Conservation (phyloP, 2,329 filamentous ascomycete genomes). For the Harringtonia lauricola region DNA sequence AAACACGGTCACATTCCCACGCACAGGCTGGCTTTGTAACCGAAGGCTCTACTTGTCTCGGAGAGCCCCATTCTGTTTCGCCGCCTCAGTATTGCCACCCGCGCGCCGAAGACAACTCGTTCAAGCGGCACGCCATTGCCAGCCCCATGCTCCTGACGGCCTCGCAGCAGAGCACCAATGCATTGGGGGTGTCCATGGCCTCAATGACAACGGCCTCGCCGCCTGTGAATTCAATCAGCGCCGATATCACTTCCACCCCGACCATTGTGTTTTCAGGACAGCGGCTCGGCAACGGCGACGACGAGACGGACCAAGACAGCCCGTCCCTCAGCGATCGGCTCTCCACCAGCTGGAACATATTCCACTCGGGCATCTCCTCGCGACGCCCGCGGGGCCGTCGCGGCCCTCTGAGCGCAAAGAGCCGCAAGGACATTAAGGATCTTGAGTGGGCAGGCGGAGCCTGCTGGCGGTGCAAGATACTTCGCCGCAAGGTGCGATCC, state of each 20-base stretch:
- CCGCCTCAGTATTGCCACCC: neutral
- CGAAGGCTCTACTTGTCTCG: neutral
- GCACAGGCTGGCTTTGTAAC: neutral
- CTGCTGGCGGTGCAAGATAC: slow-evolving; percentile 21
- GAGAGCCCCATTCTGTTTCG: neutral
- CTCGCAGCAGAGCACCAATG: slow-evolving; percentile 5
- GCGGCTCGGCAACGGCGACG: neutral
- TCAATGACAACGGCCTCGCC: slow-evolving; percentile 1
- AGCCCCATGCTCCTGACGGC: slow-evolving; percentile 4
- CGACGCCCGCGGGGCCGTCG: slow-evolving; percentile 17
- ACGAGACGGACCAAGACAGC: slow-evolving; percentile 4
- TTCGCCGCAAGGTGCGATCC: slow-evolving; percentile 11
- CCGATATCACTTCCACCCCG: slow-evolving; percentile 4
- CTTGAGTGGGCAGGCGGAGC: slow-evolving; percentile 18
- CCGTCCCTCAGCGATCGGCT: slow-evolving; percentile 11
- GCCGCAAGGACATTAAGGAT: slow-evolving; percentile 18
- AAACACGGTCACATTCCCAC: neutral
- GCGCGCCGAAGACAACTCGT: neutral
- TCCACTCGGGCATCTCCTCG: slow-evolving; percentile 12
- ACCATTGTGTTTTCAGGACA: neutral
- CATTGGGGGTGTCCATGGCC: slow-evolving; percentile 2
- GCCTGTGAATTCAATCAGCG: neutral
- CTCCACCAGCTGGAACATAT: slow-evolving; percentile 13
- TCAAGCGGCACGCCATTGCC: slow-evolving; percentile 5
- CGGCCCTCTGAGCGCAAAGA: slow-evolving; percentile 17